Base-by-base conservation (phyloP, 352 stramenopile species). In the Phytophthora citrophthora region DNA sequence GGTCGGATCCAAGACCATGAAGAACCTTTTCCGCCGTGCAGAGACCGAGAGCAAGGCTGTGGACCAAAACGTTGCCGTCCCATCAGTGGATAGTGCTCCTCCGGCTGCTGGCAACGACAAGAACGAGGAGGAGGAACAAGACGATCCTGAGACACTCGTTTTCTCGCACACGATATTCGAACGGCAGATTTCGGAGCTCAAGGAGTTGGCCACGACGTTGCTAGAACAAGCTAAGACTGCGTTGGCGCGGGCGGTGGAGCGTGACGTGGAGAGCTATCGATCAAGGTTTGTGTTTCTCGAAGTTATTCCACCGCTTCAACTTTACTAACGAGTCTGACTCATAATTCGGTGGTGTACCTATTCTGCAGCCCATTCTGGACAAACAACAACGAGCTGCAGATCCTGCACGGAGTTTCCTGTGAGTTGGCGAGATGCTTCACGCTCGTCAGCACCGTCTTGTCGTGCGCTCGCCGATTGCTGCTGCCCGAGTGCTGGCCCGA, bases 81-180 rank as follows among this genome's bases (percentile, higher is more conserved):
- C 38, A 36, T 34, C 50, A 53, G 41, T 60, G 49, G 60, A 71
- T 65, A 54, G 15, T 50, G 39, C 54, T 41, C 9, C 50, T 47
- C 39, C 54, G 40, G 45, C 59, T 67, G 41, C 44, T 52, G 36
- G 27, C 31, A 66, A 61, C 44, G 26, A 40, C 32, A 54, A 64
- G 10, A 63, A 65, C 16, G 13, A 49, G 27, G 32, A 44, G 15
- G 47, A 62, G 31, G 60, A 74, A 5, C 59, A 64, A 41, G 67
- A 82, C n/a, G 82, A 88, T 55, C 62, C 76, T 20, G 77, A 90
- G 46, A 61, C 64, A 31, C 50, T 86, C 50, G 52, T 92, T 4
- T 90, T 93, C 58, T 82, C 76, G 40, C 77, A 84, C 59, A 86
- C 81, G n/a, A 88, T 89, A 40, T 93, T 90, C 60, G 84, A 93